phyloP scores from a whole-genome alignment of 306 rosid species.

The Cucumis melo region DNA sequence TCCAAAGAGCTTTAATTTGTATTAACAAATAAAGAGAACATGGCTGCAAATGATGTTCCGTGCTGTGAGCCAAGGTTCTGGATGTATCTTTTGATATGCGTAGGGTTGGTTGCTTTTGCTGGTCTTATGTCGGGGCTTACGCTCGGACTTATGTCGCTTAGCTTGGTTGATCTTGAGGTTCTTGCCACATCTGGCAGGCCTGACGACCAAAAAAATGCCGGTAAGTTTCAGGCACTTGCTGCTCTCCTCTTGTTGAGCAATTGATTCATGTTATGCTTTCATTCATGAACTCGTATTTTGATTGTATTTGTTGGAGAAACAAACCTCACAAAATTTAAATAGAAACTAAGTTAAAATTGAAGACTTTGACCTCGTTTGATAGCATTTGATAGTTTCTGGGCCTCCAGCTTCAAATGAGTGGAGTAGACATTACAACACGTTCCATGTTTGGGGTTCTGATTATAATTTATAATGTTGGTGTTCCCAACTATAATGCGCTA shows the following conservation, averaged over 20 bases:
- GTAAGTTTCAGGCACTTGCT: constrained; percentile 5
- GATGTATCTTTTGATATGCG: constrained; percentile 22
- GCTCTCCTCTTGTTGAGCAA: not conserved
- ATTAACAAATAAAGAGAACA: not conserved
- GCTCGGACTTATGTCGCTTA: constrained; percentile 57
- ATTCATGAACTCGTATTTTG: not conserved
- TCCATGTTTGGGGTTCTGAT: no score
- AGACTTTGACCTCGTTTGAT: not conserved
- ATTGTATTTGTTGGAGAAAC: not conserved
- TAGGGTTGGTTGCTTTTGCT: constrained; percentile 40
- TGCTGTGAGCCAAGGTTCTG: constrained; percentile 45
- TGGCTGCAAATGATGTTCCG: constrained; percentile 21
- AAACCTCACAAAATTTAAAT: not conserved
- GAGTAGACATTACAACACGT: no score
- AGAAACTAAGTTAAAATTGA: not conserved
- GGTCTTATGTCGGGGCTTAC: constrained; percentile 65
- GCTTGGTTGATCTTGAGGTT: constrained; percentile 68
- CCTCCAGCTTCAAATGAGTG: no score
- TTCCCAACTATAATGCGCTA: no score
- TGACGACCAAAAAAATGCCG: constrained; percentile 48
- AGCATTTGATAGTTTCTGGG: not conserved
- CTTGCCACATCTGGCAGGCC: constrained; percentile 48
- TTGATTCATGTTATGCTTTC: not conserved
- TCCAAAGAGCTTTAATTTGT: not conserved
- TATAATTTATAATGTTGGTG: no score